These are phyloP conservation scores for Pleurotus giganteus DNA, from an alignment of 768 basidiomycete species.

Conservation along the genomic window DNA sequence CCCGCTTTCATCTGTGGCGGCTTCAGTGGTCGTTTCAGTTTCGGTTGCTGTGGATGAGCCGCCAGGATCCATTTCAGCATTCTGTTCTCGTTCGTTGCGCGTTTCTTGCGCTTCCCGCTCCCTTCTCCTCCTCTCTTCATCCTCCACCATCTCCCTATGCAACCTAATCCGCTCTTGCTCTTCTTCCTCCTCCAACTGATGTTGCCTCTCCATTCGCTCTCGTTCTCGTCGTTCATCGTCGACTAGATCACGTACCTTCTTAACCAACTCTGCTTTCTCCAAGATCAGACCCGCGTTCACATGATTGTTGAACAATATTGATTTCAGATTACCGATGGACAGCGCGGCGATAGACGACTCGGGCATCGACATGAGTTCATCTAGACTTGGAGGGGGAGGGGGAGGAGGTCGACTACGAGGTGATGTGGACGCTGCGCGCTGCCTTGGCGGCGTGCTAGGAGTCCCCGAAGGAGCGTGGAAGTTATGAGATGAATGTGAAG, in stretches of 20 bases:
- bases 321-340: conserved; percentile 72
- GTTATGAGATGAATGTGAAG: conserved; percentile 21
- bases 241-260: conserved; percentile 60
- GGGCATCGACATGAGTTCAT: conserved; percentile 64
- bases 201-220: conserved; percentile 43
- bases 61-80: conserved; percentile 3
- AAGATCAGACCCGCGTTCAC: conserved; percentile 74
- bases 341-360: conserved; percentile 55
- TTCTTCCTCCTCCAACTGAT: conserved; percentile 44
- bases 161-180: conserved; percentile 32
- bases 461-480: conserved; percentile 11
- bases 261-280: conserved; percentile 87
- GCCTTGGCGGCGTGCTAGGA: conserved; percentile 29
- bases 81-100: conserved; percentile 17
- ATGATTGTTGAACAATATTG: conserved; percentile 77
- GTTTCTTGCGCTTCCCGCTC: conserved; percentile 18
- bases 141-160: conserved; percentile 30
- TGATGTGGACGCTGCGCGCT: conserved; percentile 39
- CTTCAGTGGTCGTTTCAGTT: conserved; percentile 17
- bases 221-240: conserved; percentile 61
- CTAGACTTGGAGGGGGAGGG: conserved; percentile 56
- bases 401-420: conserved; percentile 19
- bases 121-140: conserved; percentile 26
- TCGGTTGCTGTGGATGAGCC: conserved; percentile 6
- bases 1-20: conserved; percentile 17